phyloP scores from a whole-genome alignment of 129 eudicot genomes.

The Glebionis coronaria region DNA sequence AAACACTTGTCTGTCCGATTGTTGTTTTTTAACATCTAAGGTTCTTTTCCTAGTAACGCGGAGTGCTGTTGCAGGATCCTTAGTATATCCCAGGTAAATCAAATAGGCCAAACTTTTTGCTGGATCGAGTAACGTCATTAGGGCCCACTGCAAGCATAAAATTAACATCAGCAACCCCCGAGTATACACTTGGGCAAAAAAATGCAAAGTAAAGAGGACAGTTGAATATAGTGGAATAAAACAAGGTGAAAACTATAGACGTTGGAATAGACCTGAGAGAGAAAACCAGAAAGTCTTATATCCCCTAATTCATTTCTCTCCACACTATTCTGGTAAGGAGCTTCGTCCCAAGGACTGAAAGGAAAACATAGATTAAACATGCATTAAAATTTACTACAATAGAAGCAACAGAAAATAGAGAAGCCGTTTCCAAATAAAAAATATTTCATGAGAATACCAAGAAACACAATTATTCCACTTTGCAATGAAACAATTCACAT shows the following conservation, averaged over 20 bases:
- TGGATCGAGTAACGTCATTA: conserved; percentile 84
- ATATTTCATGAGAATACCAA: background rate
- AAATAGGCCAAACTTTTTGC: conserved; percentile 76
- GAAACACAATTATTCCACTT: background rate
- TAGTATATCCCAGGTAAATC: conserved; percentile 70
- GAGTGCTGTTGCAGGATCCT: conserved; percentile 80
- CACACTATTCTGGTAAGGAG: conserved; percentile 69
- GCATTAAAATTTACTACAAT: conserved; percentile 17
- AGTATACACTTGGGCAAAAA: conserved; percentile 8
- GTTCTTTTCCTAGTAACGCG: conserved; percentile 69
- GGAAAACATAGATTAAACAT: conserved; percentile 10
- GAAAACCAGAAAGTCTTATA: conserved; percentile 67
- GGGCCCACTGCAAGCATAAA: conserved; percentile 69
- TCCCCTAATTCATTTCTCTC: conserved; percentile 73
- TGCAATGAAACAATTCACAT: background rate
- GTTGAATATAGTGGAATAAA: background rate
- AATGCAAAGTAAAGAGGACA: conserved; percentile 2
- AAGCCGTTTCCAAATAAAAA: background rate
- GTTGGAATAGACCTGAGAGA: conserved; percentile 56
- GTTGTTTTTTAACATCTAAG: conserved; percentile 74
- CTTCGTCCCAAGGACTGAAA: conserved; percentile 84
- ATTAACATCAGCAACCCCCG: conserved; percentile 6
- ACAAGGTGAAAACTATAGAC: background rate
- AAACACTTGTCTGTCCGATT: conserved; percentile 82
- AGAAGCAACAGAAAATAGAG: background rate